Evolutionary conservation across 768 basidiomycete genomes (phyloP).

Genomic region (Leccinum pellstonianum): DNA sequence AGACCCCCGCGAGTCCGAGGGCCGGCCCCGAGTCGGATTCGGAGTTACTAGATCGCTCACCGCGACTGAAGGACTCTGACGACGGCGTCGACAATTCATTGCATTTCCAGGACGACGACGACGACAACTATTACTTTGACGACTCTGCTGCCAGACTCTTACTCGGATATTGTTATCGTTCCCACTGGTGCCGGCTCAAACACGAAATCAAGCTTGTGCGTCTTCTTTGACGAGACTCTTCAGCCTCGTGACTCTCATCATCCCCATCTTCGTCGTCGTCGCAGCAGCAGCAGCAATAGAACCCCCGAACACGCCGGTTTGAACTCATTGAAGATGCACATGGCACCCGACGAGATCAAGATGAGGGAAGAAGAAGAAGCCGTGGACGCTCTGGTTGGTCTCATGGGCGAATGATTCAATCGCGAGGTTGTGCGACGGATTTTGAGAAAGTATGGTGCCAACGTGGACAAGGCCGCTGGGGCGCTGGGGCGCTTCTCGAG

Average conservation of each 20-base stretch:
- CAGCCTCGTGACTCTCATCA: background rate
- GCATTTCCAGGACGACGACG: conserved; percentile 13
- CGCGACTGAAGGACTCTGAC: conserved; percentile 1
- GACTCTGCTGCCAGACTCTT: conserved; percentile 1
- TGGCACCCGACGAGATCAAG: conserved; percentile 19
- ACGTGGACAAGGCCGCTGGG: conserved; percentile 54
- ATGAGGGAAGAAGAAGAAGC: conserved; percentile 28
- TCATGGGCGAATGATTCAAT: conserved; percentile 44
- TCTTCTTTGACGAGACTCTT: background rate
- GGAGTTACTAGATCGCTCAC: conserved; percentile 12
- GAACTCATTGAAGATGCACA: conserved; percentile 15
- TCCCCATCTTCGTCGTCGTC: background rate
- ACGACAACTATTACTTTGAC: background rate
- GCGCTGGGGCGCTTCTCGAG: conserved; percentile 55
- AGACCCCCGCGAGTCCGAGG: background rate
- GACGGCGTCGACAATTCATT: conserved; percentile 12
- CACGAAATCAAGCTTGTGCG: background rate
- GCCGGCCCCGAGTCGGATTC: conserved; percentile 13
- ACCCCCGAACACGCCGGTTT: background rate
- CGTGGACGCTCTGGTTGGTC: conserved; percentile 33
- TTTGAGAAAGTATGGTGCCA: conserved; percentile 57
- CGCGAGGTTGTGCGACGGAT: conserved; percentile 51
- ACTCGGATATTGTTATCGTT: background rate
- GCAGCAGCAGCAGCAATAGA: background rate
- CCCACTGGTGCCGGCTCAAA: background rate